Conservation (phyloP, 2,329 filamentous ascomycete genomes). For the Elsinoe perseae region DNA sequence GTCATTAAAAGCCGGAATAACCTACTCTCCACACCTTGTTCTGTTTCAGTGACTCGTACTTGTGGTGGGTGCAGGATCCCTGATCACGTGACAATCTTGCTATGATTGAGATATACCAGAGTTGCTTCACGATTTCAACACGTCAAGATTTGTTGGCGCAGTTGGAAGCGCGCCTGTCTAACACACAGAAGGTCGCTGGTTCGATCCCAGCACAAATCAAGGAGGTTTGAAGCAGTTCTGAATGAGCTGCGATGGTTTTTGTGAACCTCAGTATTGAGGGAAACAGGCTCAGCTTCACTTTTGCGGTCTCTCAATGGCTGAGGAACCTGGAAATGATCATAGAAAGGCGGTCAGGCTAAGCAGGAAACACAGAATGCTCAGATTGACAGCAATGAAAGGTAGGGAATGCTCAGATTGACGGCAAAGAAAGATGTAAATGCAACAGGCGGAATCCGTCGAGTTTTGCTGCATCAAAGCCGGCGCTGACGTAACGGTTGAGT, state of each 20-base stretch:
- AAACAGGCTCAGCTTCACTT: too few relatives aligned
- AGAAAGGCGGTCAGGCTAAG: too few relatives aligned
- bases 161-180: constrained; percentile 10
- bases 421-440: background rate
- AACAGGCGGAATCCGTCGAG: background rate
- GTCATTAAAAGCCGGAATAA: too few relatives aligned
- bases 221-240: background rate
- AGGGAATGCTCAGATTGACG: too few relatives aligned
- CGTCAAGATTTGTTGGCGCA: background rate
- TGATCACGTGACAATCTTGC: background rate
- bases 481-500: background rate
- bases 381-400: too few relatives aligned
- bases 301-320: too few relatives aligned
- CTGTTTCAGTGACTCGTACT: too few relatives aligned
- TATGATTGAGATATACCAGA: background rate
- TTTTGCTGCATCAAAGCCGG: background rate
- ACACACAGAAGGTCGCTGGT: constrained; percentile 10
- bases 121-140: background rate
- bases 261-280: too few relatives aligned
- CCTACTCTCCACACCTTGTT: too few relatives aligned
- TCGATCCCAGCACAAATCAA: background rate
- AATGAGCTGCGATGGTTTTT: background rate
- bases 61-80: too few relatives aligned
- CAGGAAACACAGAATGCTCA: too few relatives aligned
- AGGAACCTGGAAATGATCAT: too few relatives aligned